Percentiles rank a stretch among this genome's conserved stretches.
Conservation (phyloP, 306 rosid genomes). For the Vigna hirtella region DNA sequence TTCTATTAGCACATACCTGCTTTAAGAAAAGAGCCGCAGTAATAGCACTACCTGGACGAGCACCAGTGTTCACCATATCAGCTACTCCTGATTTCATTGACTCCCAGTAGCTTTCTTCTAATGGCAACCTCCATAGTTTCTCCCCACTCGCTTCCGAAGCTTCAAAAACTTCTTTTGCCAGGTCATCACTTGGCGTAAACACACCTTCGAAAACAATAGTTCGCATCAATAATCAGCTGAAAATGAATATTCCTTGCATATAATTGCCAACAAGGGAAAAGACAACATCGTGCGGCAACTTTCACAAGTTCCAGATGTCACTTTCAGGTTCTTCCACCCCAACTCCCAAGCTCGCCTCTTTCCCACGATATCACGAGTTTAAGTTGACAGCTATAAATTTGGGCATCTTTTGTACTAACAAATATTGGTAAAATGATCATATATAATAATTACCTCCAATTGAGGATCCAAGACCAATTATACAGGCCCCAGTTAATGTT, state of each 20-base stretch:
- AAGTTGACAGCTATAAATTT: neutral
- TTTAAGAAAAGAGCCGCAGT: slow-evolving; percentile 94
- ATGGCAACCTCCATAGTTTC: slow-evolving; percentile 95
- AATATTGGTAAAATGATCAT: neutral
- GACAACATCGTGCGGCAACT: slow-evolving; percentile 12
- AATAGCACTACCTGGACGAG: slow-evolving; percentile 85
- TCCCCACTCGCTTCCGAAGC: slow-evolving; percentile 92
- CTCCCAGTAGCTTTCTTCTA: slow-evolving; percentile 99
- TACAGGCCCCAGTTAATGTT: slow-evolving; percentile 86
- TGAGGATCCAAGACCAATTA: slow-evolving; percentile 86
- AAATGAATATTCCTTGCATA: slow-evolving; percentile 11
- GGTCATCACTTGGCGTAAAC: slow-evolving; percentile 92
- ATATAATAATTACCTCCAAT: slow-evolving; percentile 64
- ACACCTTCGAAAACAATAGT: slow-evolving; percentile 62
- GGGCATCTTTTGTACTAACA: neutral
- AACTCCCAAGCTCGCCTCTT: neutral
- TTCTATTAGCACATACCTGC: slow-evolving; percentile 65
- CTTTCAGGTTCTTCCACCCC: neutral
- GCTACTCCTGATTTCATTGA: slow-evolving; percentile 96
- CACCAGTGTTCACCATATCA: slow-evolving; percentile 94
- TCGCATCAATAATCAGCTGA: slow-evolving; percentile 15
- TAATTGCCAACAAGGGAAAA: slow-evolving; percentile 8
- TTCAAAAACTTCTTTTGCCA: slow-evolving; percentile 82
- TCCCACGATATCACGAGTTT: neutral
- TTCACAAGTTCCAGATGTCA: neutral